Percentiles rank a stretch among this genome's conserved stretches.
phyloP scores from a whole-genome alignment of 2,329 filamentous ascomycete species.

The Myotisia sp. region DNA sequence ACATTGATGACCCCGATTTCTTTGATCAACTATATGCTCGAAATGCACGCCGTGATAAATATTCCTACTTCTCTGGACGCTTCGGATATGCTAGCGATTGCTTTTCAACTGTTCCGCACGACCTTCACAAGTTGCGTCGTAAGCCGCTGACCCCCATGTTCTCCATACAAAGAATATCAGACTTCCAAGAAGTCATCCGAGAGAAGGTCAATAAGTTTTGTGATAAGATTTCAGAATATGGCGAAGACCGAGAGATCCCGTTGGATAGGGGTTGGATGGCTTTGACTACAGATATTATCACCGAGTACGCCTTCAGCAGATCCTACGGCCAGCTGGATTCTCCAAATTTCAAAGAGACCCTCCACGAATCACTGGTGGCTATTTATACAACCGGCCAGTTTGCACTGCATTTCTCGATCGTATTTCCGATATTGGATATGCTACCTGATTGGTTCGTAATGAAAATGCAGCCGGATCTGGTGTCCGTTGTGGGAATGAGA shows the following conservation, averaged over 20 bases:
- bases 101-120: conserved; percentile 15
- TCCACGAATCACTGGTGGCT: no score
- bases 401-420: no score
- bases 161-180: conserved; percentile 10
- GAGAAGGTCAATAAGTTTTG: conserved; percentile 14
- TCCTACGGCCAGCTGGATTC: no score
- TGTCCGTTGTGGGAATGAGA: no score
- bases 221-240: conserved; percentile 15
- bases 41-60: conserved; percentile 3
- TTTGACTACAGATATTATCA: conserved; percentile 18
- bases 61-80: not conserved
- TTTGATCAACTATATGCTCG: conserved; percentile 13
- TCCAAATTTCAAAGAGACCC: no score
- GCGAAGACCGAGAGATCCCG: conserved; percentile 14
- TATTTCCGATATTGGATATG: no score
- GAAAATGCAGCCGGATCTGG: no score
- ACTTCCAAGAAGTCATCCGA: conserved; percentile 7
- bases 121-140: conserved; percentile 16
- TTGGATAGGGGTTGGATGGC: conserved; percentile 19
- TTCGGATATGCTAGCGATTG: no score
- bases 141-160: conserved; percentile 17
- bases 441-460: no score
- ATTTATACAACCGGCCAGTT: no score
- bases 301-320: conserved; percentile 19
- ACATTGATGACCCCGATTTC: conserved; percentile 15